phyloP scores from a whole-genome alignment of 495 filamentous ascomycete species.

The Coniosporium apollinis region DNA sequence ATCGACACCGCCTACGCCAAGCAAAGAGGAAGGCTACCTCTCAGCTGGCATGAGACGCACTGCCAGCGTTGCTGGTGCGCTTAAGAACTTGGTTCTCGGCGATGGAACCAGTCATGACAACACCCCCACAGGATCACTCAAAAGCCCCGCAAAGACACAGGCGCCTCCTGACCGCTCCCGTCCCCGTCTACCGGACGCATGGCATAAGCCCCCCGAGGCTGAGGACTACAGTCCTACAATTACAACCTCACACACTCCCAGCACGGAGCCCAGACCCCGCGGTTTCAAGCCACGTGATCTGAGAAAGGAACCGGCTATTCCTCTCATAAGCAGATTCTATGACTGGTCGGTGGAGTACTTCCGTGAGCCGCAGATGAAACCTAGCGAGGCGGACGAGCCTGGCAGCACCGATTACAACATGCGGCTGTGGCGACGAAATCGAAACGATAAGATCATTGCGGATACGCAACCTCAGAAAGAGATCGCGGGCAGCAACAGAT shows the following conservation, averaged over 20 bases:
- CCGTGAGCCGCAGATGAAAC: conserved; percentile 97
- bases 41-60: conserved; percentile 46
- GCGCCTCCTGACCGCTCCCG: conserved; percentile 3
- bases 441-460: conserved; percentile 81
- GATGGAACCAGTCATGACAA: conserved; percentile 8
- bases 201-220: conserved; percentile 61
- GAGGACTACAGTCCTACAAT: conserved; percentile 68
- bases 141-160: conserved; percentile 4
- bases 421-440: conserved; percentile 76
- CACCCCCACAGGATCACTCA: too few species aligned
- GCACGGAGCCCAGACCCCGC: too few species aligned
- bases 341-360: conserved; percentile 98
- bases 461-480: conserved; percentile 89
- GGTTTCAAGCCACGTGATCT: conserved; percentile 47
- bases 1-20: conserved; percentile 34
- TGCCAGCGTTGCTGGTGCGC: conserved; percentile 52
- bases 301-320: conserved; percentile 41
- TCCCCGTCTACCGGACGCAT: conserved; percentile 46
- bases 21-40: conserved; percentile 49
- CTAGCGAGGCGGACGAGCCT: conserved; percentile 86
- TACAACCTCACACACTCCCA: conserved; percentile 57
- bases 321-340: conserved; percentile 66
- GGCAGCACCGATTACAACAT: conserved; percentile 95
- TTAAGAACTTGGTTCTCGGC: conserved; percentile 54
- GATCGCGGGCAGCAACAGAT: conserved; percentile 62